Base-by-base conservation (phyloP, 2,329 filamentous ascomycete species). In the Fusarium odoratissimum region DNA sequence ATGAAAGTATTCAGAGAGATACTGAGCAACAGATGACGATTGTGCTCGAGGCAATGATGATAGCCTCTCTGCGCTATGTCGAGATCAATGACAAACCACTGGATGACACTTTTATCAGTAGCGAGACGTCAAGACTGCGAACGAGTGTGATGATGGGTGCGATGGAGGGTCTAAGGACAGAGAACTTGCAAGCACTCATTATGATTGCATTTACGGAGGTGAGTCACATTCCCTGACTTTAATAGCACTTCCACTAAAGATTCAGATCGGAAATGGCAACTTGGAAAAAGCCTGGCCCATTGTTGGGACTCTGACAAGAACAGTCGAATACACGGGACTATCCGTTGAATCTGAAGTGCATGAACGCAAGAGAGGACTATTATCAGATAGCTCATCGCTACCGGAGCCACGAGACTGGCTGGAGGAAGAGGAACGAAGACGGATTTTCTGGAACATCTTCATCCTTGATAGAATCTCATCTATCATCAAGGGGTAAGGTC, bases 171-270 rank as follows among this genome's bases (percentile, higher is more conserved):
- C 21, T 49, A 4, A 49, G 5, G 10, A 33, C 14, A 1, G 28
- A 49, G 5, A 49, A 33, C 5, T 11, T 49, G 14, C 46, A 49
- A 49, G 46, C 21, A 33, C 46, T 49, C 7, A 31, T 33, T 13
- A 49, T 49, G 46, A 6, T 49, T 23, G 46, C 46, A 33, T 33
- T 49, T 1, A 49, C 46, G 0, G 46, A 33, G 46, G 46, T 49
- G 3, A 0, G 46, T 23, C 13, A 3, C 5, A 11, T 2, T 8
- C 2, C 4, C 17, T 23, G 10, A 17, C 14, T 19, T 12, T 6
- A 2, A 12, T 1, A 12, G 4, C 4, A 12, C 9, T 31, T 3
- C 13, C 3, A 49, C 14, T 49, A n/a, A 8, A 0, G 2, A 12
- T 2, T 6, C 5, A 49, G 46, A 31, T 49, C 9, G 46, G 46